Conservation (phyloP, 2,329 filamentous ascomycete species). For the Phaeosphaeria sp. region DNA sequence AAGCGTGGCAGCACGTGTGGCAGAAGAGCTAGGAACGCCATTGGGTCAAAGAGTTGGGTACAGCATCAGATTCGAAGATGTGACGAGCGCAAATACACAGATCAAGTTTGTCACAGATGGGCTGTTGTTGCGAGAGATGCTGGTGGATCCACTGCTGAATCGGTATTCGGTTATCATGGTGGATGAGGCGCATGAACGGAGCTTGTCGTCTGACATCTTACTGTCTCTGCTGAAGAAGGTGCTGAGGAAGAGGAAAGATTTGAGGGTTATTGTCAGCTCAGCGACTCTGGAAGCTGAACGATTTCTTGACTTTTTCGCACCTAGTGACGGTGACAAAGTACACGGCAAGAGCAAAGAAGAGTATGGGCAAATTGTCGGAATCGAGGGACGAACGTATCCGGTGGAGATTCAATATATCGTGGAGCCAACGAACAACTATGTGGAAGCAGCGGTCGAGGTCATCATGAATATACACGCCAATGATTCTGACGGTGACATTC, state of each 20-base stretch:
- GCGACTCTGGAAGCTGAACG: slow-evolving; percentile 90
- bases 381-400: slow-evolving; percentile 87
- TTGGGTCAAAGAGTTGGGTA: slow-evolving; percentile 88
- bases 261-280: slow-evolving; percentile 90
- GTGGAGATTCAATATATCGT: slow-evolving; percentile 86
- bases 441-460: slow-evolving; percentile 80
- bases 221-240: slow-evolving; percentile 94
- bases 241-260: slow-evolving; percentile 74
- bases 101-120: slow-evolving; percentile 98
- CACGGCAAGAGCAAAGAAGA: slow-evolving; percentile 50
- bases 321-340: slow-evolving; percentile 49
- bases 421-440: slow-evolving; percentile 80
- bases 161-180: slow-evolving; percentile 97
- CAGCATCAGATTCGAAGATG: slow-evolving; percentile 90
- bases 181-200: slow-evolving; percentile 94
- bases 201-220: slow-evolving; percentile 88
- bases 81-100: slow-evolving; percentile 80
- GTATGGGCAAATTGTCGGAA: slow-evolving; percentile 73
- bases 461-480: slow-evolving; percentile 86
- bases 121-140: slow-evolving; percentile 84
- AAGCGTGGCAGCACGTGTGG: slow-evolving; percentile 59
- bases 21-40: slow-evolving; percentile 85
- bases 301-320: slow-evolving; percentile 79
- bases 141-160: slow-evolving; percentile 89
- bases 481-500: slow-evolving; percentile 82